phyloP scores from a whole-genome alignment of 2,329 filamentous ascomycete genomes.

The Claviceps paspali region DNA sequence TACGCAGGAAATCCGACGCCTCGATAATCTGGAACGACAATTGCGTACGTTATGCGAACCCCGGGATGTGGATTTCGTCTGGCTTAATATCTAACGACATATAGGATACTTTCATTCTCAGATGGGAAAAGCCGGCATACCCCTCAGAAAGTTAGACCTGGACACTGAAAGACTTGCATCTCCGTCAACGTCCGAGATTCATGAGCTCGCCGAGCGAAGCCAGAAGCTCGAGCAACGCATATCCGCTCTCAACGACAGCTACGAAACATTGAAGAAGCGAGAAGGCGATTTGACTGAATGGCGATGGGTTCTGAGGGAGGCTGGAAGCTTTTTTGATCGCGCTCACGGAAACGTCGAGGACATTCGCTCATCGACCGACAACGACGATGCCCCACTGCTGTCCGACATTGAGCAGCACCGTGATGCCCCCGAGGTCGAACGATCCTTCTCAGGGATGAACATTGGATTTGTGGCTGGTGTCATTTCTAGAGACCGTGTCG shows the following conservation, averaged over 20 bases:
- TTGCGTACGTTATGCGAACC: conserved; percentile 51
- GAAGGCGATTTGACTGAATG: conserved; percentile 95
- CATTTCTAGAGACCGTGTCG: conserved; percentile 82
- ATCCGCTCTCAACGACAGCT: conserved; percentile 87
- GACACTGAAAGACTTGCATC: conserved; percentile 76
- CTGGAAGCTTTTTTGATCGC: conserved; percentile 92
- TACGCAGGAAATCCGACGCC: conserved; percentile 88
- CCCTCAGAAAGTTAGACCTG: conserved; percentile 79
- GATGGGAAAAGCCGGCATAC: conserved; percentile 84
- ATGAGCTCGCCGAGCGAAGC: conserved; percentile 83
- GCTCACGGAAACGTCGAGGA: conserved; percentile 94
- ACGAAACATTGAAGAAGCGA: conserved; percentile 94
- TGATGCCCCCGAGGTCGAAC: conserved; percentile 51
- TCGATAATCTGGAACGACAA: conserved; percentile 97
- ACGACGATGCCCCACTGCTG: conserved; percentile 85
- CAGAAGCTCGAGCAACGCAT: conserved; percentile 87
- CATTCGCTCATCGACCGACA: conserved; percentile 77
- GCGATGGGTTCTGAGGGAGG: conserved; percentile 94
- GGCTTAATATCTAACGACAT: conserved; percentile 14
- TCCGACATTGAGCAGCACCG: conserved; percentile 81
- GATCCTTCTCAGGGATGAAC: conserved; percentile 93
- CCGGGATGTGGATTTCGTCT: conserved; percentile 2
- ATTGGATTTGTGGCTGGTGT: conserved; percentile 97
- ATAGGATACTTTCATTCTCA: conserved; percentile 84
- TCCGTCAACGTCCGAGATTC: conserved; percentile 86